Percentiles rank a stretch among this genome's conserved stretches.
Conservation (phyloP, 2,329 filamentous ascomycete genomes). For the Madurella mycetomatis region DNA sequence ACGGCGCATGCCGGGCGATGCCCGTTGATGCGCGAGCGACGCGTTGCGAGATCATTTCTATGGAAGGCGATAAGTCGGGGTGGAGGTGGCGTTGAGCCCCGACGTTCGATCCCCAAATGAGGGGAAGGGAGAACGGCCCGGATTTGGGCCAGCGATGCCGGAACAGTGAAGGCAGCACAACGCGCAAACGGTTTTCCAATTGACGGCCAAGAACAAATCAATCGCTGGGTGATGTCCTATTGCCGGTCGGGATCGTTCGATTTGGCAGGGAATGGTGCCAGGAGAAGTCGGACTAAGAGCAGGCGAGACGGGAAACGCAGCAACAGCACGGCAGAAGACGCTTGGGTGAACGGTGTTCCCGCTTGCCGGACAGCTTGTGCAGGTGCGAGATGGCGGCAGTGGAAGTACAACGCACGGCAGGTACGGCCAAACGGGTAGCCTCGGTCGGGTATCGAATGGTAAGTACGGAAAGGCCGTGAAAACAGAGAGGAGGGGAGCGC, state of each 20-base stretch:
- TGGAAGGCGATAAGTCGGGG: conserved; percentile 7
- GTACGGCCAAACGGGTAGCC: neutral
- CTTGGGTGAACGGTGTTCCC: conserved; percentile 1
- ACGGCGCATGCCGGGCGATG: conserved; percentile 11
- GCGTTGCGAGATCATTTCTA: conserved; percentile 48
- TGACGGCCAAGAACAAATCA: neutral
- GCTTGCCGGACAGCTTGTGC: conserved; percentile 17
- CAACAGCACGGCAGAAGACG: conserved; percentile 21
- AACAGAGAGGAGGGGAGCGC: conserved; percentile 21
- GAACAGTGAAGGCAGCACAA: neutral
- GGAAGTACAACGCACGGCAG: conserved; percentile 6
- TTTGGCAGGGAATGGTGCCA: neutral
- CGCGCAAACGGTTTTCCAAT: neutral
- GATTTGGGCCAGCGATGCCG: neutral
- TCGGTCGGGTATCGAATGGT: conserved; percentile 5
- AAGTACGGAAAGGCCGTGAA: neutral
- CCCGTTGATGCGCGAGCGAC: conserved; percentile 41
- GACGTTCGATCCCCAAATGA: conserved; percentile 8
- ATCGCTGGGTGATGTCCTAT: neutral
- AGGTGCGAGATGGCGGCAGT: conserved; percentile 13
- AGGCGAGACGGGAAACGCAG: conserved; percentile 7
- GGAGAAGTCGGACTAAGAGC: neutral
- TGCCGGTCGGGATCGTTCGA: conserved; percentile 6
- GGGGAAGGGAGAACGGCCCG: conserved; percentile 1
- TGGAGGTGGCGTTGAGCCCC: neutral